Percentiles rank a stretch among this genome's conserved stretches.
Evolutionary conservation across 371 early-diverging fungal genomes (phyloP).

Genomic region (Rhizopus stolonifer): DNA sequence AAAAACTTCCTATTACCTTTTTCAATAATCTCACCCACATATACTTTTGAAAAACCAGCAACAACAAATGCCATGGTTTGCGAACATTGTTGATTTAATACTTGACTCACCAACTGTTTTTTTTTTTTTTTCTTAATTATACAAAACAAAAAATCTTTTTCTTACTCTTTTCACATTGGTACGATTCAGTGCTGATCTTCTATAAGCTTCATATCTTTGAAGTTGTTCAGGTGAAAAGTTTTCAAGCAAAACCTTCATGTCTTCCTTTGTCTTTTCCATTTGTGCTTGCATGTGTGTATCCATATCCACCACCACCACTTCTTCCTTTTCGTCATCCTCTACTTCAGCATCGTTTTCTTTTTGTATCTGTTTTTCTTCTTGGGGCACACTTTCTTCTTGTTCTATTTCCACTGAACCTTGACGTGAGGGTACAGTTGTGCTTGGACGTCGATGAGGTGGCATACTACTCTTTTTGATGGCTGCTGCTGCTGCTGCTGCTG

Average conservation of each 20-base stretch:
- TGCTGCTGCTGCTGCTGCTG: conserved; percentile 43
- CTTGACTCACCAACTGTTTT: conserved; percentile 65
- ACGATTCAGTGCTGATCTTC: conserved; percentile 85
- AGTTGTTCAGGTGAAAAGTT: conserved; percentile 81
- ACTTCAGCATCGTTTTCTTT: conserved; percentile 37
- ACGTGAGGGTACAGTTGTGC: conserved; percentile 27
- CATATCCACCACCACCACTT: conserved; percentile 39
- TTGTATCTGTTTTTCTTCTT: conserved; percentile 24
- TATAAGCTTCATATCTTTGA: conserved; percentile 88
- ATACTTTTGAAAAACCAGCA: conserved; percentile 93
- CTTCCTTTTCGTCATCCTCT: conserved; percentile 49
- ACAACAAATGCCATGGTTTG: conserved; percentile 90
- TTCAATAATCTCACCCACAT: conserved; percentile 94
- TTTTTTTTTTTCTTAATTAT: too few species aligned
- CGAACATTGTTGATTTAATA: conserved; percentile 83
- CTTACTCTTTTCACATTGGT: conserved; percentile 80
- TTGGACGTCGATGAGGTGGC: conserved; percentile 24
- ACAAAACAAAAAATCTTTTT: too few species aligned
- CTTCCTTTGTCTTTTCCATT: conserved; percentile 50
- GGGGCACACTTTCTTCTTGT: conserved; percentile 35
- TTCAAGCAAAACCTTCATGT: conserved; percentile 69
- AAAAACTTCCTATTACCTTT: conserved; percentile 54
- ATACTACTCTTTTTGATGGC: conserved; percentile 31
- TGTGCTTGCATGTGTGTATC: conserved; percentile 48
- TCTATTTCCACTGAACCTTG: conserved; percentile 48